Evolutionary conservation across 1,284 basidiomycete species (phyloP), one percentile per base, ranked within the genome.

Genomic region (Leccinum solheimii): DNA sequence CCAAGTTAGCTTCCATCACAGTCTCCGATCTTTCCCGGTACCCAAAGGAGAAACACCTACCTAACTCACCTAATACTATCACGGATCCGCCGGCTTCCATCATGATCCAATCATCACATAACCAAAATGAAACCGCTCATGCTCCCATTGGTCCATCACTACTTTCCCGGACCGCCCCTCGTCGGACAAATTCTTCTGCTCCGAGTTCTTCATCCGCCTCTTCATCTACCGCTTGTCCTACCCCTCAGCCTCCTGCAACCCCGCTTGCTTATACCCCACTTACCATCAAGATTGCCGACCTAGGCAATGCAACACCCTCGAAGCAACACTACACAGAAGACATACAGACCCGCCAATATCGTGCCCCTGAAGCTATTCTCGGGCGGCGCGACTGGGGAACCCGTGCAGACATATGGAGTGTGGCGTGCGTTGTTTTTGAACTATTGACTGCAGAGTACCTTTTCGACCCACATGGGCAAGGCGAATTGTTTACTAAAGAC

Each of bases 341-440:
- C 74, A 97, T 97, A 65, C 95, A 97, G 77, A 97, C 95, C 38
- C 83, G 95, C 34, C 95, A 97, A 73, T 97, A 97, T 75, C 89
- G 94, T 62, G 86, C 90, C 36, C 95, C 95, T 5, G 94, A 97
- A 75, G 94, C 93, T 52, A 95, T 97, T 68, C 78, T 96, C 16
- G 94, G 95, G 26, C 83, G 86, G 56, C 86, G 85, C 45, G 94
- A 95, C 71, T 97, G 94, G 94, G 91, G 90, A 62, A 80, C 86
- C 30, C 86, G 86, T 53, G 94, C 87, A 23, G 94, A 97, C 75
- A 84, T 96, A 48, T 97, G 94, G 94, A 92, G 89, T 65, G 86
- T 92, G 13, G 92, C 91, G 49, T 94, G 92, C 74, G 87, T 97
- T 75, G 82, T 89, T 50, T 95, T 95, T 69, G 94, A 95, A 76